phyloP scores from a whole-genome alignment of 106 monocot genomes.

The Dendrobium officinale region DNA sequence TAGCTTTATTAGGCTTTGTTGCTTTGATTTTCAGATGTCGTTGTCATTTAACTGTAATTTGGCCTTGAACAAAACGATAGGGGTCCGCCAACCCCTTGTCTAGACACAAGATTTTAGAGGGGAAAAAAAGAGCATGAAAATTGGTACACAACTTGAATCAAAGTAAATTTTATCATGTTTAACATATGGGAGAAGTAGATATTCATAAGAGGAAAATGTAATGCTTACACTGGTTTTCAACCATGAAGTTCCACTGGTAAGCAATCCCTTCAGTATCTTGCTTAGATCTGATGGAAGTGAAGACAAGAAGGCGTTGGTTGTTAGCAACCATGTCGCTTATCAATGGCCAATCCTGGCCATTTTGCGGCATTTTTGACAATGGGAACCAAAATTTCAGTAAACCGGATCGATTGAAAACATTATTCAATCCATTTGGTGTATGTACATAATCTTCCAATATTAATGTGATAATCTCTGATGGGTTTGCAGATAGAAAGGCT shows the following conservation, averaged over 20 bases:
- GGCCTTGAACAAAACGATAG: not conserved
- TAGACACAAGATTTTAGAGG: not conserved
- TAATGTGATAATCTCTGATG: conserved; percentile 68
- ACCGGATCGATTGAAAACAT: conserved; percentile 54
- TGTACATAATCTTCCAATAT: conserved; percentile 80
- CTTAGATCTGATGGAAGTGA: conserved; percentile 61
- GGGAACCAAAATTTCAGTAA: conserved; percentile 77
- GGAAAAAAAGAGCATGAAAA: not conserved
- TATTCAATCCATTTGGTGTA: conserved; percentile 65
- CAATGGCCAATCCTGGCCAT: conserved; percentile 69
- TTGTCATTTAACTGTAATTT: not conserved
- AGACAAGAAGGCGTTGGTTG: conserved; percentile 63
- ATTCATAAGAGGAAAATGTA: not conserved
- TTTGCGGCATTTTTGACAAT: conserved; percentile 54
- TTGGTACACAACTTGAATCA: not conserved
- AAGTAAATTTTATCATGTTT: not conserved
- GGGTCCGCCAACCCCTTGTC: not conserved
- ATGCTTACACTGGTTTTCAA: conserved; percentile 77
- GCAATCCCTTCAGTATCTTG: conserved; percentile 66
- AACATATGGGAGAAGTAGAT: not conserved
- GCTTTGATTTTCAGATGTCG: not conserved
- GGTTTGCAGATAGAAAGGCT: conserved; percentile 58
- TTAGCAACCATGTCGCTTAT: conserved; percentile 65
- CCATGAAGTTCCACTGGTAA: conserved; percentile 89
- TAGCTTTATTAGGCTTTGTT: not conserved